These are phyloP conservation scores for Solanum hybrid DNA, from an alignment of 305 asterid species.

Conservation along the genomic window DNA sequence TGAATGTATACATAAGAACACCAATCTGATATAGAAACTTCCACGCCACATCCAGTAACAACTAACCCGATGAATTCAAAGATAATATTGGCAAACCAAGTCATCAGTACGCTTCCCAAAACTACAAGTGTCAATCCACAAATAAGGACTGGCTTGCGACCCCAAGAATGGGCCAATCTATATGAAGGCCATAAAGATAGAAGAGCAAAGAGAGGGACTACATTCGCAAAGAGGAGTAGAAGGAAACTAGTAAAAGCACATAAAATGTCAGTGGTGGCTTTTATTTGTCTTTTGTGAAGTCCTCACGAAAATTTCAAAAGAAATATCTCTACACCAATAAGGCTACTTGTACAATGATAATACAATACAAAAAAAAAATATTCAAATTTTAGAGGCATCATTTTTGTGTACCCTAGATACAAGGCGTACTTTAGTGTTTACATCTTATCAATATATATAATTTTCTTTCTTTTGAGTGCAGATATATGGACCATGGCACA, in stretches of 20 bases:
- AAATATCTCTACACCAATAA: no score
- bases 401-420: not conserved
- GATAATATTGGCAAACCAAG: not conserved
- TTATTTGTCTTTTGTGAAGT: no score
- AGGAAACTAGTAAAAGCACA: no score
- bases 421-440: not conserved
- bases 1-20: not conserved
- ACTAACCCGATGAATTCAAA: not conserved
- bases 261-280: no score
- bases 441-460: not conserved
- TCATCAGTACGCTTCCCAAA: not conserved
- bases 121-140: not conserved
- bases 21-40: not conserved
- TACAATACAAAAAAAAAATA: not conserved
- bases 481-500: not conserved
- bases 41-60: not conserved
- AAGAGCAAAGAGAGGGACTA: no score
- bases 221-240: no score
- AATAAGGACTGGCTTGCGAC: not conserved
- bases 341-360: not conserved
- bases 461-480: not conserved
- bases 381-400: not conserved
- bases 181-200: no score
- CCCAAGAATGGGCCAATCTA: not conserved
- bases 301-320: no score